phyloP scores from a whole-genome alignment of 2,329 filamentous ascomycete species.

The Fusarium sp. region DNA sequence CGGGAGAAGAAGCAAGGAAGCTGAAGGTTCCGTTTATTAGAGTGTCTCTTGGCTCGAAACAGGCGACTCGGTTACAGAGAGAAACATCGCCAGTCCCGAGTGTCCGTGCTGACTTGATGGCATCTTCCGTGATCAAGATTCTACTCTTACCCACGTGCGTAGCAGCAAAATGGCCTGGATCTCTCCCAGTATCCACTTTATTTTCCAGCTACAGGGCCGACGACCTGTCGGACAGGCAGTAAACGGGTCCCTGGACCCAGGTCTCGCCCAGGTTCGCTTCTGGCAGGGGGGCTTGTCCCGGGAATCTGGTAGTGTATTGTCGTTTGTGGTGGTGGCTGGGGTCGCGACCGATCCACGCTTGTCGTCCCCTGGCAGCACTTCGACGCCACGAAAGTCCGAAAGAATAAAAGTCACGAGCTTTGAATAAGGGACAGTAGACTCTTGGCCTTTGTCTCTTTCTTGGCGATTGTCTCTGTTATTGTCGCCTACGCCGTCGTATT shows the following conservation, averaged over 20 bases:
- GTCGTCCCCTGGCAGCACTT: background rate
- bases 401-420: background rate
- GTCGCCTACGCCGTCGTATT: background rate
- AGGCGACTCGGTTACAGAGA: background rate
- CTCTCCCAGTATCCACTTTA: background rate
- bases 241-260: background rate
- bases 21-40: background rate
- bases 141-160: background rate
- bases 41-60: background rate
- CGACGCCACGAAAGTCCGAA: background rate
- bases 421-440: background rate
- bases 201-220: background rate
- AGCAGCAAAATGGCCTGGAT: background rate
- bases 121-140: background rate
- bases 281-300: background rate
- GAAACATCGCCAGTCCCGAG: background rate
- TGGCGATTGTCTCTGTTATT: background rate
- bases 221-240: background rate
- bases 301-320: background rate
- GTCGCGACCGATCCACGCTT: background rate
- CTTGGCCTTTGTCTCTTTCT: background rate
- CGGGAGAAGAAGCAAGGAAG: background rate
- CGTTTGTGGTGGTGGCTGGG: constrained; percentile 1
- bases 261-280: background rate
- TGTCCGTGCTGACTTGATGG: background rate